A percentile compares a stretch with the other conserved stretches of the same genome.
Conservation (phyloP, 768 basidiomycete genomes). For the Trametes sanguinea region DNA sequence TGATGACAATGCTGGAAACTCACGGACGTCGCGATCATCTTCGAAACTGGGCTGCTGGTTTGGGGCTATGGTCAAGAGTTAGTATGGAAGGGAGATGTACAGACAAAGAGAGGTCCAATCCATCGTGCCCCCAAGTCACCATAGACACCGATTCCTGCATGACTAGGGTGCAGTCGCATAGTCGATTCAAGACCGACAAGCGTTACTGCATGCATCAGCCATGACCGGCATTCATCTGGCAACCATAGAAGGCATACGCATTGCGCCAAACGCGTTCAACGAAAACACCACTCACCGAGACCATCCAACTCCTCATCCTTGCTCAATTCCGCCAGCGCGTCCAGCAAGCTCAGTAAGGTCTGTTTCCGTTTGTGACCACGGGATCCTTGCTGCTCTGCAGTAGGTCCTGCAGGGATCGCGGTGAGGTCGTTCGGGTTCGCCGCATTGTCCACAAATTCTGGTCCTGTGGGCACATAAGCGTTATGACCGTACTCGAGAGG, state of each 20-base stretch:
- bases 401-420: constrained; percentile 12
- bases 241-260: neutral
- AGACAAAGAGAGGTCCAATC: too few species aligned
- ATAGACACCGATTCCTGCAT: too few species aligned
- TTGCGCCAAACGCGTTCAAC: neutral
- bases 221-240: too few species aligned
- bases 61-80: constrained; percentile 32
- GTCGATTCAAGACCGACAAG: too few species aligned
- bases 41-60: constrained; percentile 53
- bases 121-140: too few species aligned
- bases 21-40: constrained; percentile 67
- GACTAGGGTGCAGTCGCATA: too few species aligned
- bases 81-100: neutral
- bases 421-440: constrained; percentile 26
- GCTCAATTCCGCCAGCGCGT: constrained; percentile 47
- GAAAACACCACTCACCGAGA: constrained; percentile 33
- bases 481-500: neutral
- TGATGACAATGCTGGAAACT: constrained; percentile 35
- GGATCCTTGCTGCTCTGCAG: constrained; percentile 11
- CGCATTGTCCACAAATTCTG: constrained; percentile 2
- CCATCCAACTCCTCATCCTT: constrained; percentile 40
- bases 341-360: constrained; percentile 48
- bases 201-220: too few species aligned
- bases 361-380: constrained; percentile 41
- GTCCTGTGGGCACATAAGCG: neutral